These are phyloP conservation scores for Dichotomopilus funicola DNA, from an alignment of 2,329 filamentous ascomycete species.

Conservation along the genomic window DNA sequence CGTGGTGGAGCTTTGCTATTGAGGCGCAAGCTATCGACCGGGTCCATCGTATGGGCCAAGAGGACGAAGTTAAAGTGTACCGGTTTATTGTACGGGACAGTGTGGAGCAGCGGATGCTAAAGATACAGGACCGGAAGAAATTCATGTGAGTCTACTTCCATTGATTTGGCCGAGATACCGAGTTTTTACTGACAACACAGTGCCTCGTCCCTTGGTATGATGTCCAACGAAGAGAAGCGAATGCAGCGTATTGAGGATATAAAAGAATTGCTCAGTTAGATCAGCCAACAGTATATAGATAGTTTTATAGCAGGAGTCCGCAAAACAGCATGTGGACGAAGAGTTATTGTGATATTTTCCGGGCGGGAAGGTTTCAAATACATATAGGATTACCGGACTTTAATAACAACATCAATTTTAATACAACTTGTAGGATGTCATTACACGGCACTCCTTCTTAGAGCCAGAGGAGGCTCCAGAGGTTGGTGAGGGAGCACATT, in stretches of 20 bases:
- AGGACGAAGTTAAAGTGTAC: conserved; percentile 75
- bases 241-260: conserved; percentile 89
- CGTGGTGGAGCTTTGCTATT: conserved; percentile 97
- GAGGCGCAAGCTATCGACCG: conserved; percentile 97
- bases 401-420: too few relatives aligned
- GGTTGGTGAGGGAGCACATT: too few relatives aligned
- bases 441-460: too few relatives aligned
- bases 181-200: conserved; percentile 38
- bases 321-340: too few relatives aligned
- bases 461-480: too few relatives aligned
- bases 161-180: conserved; percentile 8
- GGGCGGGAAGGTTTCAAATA: too few relatives aligned
- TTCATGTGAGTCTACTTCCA: conserved; percentile 66
- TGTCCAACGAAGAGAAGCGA: conserved; percentile 89
- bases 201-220: conserved; percentile 91
- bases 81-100: conserved; percentile 85
- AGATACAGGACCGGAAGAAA: conserved; percentile 91
- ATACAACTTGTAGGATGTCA: too few relatives aligned
- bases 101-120: conserved; percentile 92
- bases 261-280: conserved; percentile 70
- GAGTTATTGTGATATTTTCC: too few relatives aligned
- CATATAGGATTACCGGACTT: too few relatives aligned
- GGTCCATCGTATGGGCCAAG: conserved; percentile 94
- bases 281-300: too few relatives aligned
- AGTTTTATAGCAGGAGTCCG: too few relatives aligned